A percentile compares a stretch with the other conserved stretches of the same genome.
phyloP scores from a whole-genome alignment of 139 green algal species.

The Micractinium sp. region DNA sequence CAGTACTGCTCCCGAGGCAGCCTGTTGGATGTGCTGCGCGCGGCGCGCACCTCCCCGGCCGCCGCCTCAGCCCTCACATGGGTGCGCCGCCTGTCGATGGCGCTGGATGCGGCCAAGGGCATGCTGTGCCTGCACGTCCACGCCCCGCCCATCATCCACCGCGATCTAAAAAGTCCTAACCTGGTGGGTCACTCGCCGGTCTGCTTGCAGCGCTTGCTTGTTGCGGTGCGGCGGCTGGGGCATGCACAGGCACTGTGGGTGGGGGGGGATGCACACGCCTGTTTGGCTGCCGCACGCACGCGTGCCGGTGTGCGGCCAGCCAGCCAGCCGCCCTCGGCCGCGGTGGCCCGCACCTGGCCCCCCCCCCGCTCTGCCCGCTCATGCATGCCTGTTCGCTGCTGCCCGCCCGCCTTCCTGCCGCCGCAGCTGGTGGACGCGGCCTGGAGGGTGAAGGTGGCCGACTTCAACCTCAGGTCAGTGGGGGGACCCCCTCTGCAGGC shows the following conservation, averaged over 20 bases:
- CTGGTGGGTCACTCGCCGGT: background rate
- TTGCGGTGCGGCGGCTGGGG: no score
- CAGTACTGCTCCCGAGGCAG: slow-evolving; percentile 62
- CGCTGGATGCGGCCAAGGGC: slow-evolving; percentile 64
- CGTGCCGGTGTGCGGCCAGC: background rate
- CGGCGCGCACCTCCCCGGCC: slow-evolving; percentile 1
- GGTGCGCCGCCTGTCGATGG: slow-evolving; percentile 52
- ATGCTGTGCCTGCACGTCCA: slow-evolving; percentile 63
- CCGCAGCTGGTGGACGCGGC: slow-evolving; percentile 62
- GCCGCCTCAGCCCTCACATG: slow-evolving; percentile 45
- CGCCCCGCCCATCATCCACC: background rate
- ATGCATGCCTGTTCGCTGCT: background rate
- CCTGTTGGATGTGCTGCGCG: slow-evolving; percentile 59
- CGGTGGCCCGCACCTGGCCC: background rate
- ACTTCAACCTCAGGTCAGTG: slow-evolving; percentile 59
- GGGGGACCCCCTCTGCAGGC: background rate
- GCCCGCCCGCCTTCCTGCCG: slow-evolving; percentile 38
- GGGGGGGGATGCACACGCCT: no score
- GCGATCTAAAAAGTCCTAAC: background rate
- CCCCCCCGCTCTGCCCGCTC: background rate
- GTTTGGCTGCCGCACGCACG: background rate
- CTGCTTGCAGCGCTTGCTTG: background rate
- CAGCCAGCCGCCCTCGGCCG: background rate
- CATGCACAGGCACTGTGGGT: no score
- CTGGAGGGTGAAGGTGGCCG: slow-evolving; percentile 59